Base-by-base conservation (phyloP, 1,139 yeast species). In the Hansenula anomala region DNA sequence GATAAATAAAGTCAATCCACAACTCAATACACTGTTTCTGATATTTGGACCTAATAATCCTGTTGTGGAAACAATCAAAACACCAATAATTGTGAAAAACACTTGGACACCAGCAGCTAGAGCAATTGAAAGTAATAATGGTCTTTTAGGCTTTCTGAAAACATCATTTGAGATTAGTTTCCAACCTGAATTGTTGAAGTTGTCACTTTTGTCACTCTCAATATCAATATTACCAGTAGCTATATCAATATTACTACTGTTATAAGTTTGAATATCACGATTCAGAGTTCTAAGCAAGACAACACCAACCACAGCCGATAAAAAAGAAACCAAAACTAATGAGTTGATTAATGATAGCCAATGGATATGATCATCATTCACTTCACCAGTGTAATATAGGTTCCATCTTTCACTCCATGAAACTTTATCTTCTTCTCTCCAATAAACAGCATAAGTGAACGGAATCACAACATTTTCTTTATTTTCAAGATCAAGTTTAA, bases 371-470 rank as follows among this genome's bases (percentile, higher is more conserved):
- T 67, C 64, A 6, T 61, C 59, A 30, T 62, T 60, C 27, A 71
- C 73, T 36, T 77, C 85, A 47, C 75, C 71, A 39, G 75, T 72
- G 54, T 81, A 74, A 58, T 82, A 88, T 51, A 80, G 64, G 38
- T 78, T 79, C 95, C 95, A 87, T 49, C 96, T 68, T 45, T 78
- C 70, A 36, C 71, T 71, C 73, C 89, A 85, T 33, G 75, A 75
- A 24, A 85, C 68, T 4, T 78, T 70, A 36, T 67, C 65, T 45
- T 88, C 96, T 59, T 88, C 95, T 58, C 94, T 70, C 95, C 96
- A 89, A 57, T 84, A 84, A 4, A 89, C 90, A 0, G 96, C 77
- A 55, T 88, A 89, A 2, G 96, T 84, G 61, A 78, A 88, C 9
- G 92, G 89, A 33, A 88, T 75, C 8, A 68, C 52, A 2, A 66